Evolutionary conservation across 306 rosid species (phyloP), one percentile per base, ranked within the genome.

Genomic region (Vicia villosa): DNA sequence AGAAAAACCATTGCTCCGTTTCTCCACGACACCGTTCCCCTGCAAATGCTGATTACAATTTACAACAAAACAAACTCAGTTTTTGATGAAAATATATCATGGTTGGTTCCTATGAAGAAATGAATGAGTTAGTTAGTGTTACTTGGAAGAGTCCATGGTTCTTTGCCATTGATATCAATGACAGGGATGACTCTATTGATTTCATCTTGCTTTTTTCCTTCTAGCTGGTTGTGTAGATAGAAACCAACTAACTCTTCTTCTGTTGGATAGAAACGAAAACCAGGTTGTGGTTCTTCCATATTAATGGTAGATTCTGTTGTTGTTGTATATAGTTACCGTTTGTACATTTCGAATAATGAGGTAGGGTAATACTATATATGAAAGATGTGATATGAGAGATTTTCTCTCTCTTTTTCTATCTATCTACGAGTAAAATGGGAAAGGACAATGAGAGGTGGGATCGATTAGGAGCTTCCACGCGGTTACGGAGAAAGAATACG

Each of bases 1-100:
- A 93, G 93, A 86, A 93, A 63, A 90, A 93, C 98, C 98, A 93
- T 69, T 93, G 98, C 70, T 93, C 96, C 0, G 63, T 86, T 51
- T 93, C 96, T 22, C 78, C 90, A 3, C 54, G 69, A 77, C 98
- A 90, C 8, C 40, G 10, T 80, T 86, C 87, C 30, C 93, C 96
- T 1, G 96, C 83, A 20, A 70, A 75, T 65, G 74, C 98, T 93
- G 83, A 11, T 38, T 16, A 47, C 38, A 36, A 51, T 2, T 58
- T 13, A 38, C 28, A 40, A 40, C 1, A 72, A 3, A 16, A 8
- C 5, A 49, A 16, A 49, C 55, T 49, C 24, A 49, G 10, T 49
- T 16, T 16, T 8, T 1, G 55, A 49, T 2, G 5, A 17, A 7
- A 49, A 8, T 7, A n/a, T n/a, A 49, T 7, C 3, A 17, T 1